A percentile compares a stretch with the other conserved stretches of the same genome.
phyloP scores from a whole-genome alignment of 768 basidiomycete genomes.

The Auriculariales sp. region DNA sequence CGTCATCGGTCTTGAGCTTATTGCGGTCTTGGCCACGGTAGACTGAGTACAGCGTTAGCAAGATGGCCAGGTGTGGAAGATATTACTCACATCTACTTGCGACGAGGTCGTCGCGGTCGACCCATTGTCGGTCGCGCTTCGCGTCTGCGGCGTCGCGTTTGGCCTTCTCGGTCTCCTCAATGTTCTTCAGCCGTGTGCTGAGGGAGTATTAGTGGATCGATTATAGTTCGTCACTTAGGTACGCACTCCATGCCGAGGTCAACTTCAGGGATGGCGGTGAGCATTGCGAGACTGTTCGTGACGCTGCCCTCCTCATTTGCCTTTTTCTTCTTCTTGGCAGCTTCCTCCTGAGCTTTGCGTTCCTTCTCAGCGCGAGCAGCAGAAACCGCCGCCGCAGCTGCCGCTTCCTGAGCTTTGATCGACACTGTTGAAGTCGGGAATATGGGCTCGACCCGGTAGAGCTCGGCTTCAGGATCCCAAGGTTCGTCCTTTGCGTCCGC shows the following conservation, averaged over 20 bases:
- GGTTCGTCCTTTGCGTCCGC: slow-evolving; percentile 23
- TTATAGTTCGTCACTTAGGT: neutral
- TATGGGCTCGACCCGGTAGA: slow-evolving; percentile 40
- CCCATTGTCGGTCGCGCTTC: slow-evolving; percentile 24
- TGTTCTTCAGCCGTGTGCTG: slow-evolving; percentile 86
- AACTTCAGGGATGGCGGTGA: slow-evolving; percentile 95
- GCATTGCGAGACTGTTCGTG: slow-evolving; percentile 85
- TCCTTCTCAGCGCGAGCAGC: too few relatives aligned
- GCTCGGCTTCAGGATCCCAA: slow-evolving; percentile 61
- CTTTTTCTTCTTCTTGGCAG: slow-evolving; percentile 29
- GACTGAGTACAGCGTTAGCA: slow-evolving; percentile 29
- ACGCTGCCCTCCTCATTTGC: slow-evolving; percentile 79
- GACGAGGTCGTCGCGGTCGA: slow-evolving; percentile 57
- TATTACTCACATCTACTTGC: slow-evolving; percentile 70
- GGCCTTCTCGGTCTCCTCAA: slow-evolving; percentile 94
- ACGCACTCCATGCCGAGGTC: slow-evolving; percentile 97
- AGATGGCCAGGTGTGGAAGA: neutral
- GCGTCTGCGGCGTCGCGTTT: slow-evolving; percentile 68
- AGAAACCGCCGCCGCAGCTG: neutral
- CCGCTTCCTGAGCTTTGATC: neutral
- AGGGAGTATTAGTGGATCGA: neutral
- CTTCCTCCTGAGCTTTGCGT: slow-evolving; percentile 43
- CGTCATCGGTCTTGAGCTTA: slow-evolving; percentile 24
- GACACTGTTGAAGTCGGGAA: neutral
- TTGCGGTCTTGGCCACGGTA: slow-evolving; percentile 52